Conservation (phyloP, 1,284 basidiomycete genomes). For the Ceratorhiza oryzae-sativae region DNA sequence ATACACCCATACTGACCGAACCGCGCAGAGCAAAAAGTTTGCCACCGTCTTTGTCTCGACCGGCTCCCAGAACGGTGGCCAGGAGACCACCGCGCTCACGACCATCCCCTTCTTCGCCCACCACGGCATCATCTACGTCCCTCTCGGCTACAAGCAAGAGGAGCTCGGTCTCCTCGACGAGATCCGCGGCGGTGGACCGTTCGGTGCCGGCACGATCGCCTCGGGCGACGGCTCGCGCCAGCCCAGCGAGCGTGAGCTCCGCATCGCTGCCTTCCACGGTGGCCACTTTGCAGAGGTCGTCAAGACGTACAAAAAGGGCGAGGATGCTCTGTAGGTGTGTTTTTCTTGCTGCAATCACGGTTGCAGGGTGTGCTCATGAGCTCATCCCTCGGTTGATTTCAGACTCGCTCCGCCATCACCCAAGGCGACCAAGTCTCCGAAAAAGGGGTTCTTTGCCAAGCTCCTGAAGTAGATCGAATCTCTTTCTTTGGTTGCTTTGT, state of each 20-base stretch:
- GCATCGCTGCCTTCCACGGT: conserved; percentile 36
- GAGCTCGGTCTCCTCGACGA: conserved; percentile 48
- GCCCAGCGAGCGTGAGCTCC: conserved; percentile 36
- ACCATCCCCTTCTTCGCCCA: conserved; percentile 53
- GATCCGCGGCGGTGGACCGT: conserved; percentile 53
- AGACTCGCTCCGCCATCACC: conserved; percentile 33
- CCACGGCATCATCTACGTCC: conserved; percentile 53
- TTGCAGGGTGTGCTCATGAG: background rate
- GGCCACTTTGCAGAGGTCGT: conserved; percentile 42
- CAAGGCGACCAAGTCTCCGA: conserved; percentile 36
- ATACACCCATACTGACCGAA: background rate
- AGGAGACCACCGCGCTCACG: conserved; percentile 43
- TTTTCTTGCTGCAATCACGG: background rate
- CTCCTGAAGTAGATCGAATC: conserved; percentile 22
- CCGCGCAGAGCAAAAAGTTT: conserved; percentile 53
- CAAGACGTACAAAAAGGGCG: conserved; percentile 43
- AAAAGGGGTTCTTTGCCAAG: conserved; percentile 39
- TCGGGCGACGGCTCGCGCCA: conserved; percentile 41
- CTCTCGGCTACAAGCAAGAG: conserved; percentile 52
- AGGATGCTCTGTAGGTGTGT: conserved; percentile 37
- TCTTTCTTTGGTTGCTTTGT: conserved; percentile 21
- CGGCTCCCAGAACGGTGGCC: conserved; percentile 46
- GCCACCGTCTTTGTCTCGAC: conserved; percentile 49
- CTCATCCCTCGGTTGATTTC: conserved; percentile 18
- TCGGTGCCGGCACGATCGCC: conserved; percentile 45